Evolutionary conservation across 202 grass and related monocot species (phyloP).

Genomic region (Zoysia matrella): DNA sequence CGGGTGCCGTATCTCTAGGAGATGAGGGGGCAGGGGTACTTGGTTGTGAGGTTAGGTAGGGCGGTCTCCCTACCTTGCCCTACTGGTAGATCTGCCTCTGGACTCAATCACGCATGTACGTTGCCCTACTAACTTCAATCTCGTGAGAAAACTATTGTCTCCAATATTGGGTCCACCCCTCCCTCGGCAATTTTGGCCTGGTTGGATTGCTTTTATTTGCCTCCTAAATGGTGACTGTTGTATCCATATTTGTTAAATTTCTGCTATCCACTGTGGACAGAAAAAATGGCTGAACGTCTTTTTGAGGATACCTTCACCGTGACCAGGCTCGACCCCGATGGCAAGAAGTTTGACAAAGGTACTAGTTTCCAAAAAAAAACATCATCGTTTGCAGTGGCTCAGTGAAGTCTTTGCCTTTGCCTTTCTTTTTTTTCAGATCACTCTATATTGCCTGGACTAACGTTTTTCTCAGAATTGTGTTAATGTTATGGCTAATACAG

Average conservation of each 20-base stretch:
- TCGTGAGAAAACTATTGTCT: background rate
- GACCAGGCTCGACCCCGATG: constrained; percentile 44
- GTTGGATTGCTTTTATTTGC: background rate
- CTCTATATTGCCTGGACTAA: background rate
- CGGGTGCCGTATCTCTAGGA: no score
- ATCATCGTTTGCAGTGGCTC: background rate
- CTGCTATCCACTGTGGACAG: constrained; percentile 5
- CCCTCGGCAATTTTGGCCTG: background rate
- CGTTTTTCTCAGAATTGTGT: background rate
- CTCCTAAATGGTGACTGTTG: background rate
- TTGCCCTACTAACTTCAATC: background rate
- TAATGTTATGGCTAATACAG: background rate
- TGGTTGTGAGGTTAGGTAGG: no score
- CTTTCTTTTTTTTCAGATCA: background rate
- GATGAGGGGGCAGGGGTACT: no score
- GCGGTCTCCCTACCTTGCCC: no score
- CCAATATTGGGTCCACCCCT: background rate
- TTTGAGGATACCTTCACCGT: no score
- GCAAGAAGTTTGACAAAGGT: constrained; percentile 29
- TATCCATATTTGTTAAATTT: background rate
- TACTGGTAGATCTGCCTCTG: no score
- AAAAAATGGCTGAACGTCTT: background rate
- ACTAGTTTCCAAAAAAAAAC: constrained; percentile 41
- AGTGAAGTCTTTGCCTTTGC: background rate
- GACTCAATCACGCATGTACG: background rate